Conservation (phyloP, 208 protist genomes). For the Trypanosoma theileri region DNA sequence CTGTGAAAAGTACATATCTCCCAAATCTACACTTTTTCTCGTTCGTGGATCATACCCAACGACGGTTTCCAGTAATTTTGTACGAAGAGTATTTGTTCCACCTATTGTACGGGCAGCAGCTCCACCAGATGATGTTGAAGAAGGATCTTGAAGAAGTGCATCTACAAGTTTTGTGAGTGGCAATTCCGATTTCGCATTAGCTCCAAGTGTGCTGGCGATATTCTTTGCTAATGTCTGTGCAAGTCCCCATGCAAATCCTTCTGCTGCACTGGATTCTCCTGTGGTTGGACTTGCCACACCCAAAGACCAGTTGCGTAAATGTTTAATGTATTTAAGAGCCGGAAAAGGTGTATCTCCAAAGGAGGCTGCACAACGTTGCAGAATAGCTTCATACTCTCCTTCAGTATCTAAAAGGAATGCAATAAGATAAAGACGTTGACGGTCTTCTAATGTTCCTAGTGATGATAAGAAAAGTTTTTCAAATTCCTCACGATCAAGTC, state of each 20-base stretch:
- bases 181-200: constrained; percentile 60
- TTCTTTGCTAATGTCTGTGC: constrained; percentile 87
- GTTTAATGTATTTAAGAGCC: constrained; percentile 75
- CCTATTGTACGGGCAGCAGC: constrained; percentile 10
- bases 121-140: constrained; percentile 9
- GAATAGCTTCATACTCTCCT: constrained; percentile 43
- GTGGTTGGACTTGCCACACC: constrained; percentile 12
- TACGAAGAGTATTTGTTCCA: constrained; percentile 22
- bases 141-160: constrained; percentile 76
- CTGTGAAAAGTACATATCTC: constrained; percentile 75
- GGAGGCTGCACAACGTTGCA: constrained; percentile 15
- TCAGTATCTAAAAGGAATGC: constrained; percentile 69
- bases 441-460: constrained; percentile 58
- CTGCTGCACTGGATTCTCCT: constrained; percentile 18
- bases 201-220: constrained; percentile 69
- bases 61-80: constrained; percentile 53
- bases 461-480: constrained; percentile 47
- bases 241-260: constrained; percentile 82
- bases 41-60: constrained; percentile 75
- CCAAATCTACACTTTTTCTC: constrained; percentile 57
- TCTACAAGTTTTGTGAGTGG: constrained; percentile 86
- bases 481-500: constrained; percentile 75
- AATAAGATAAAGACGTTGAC: constrained; percentile 80
- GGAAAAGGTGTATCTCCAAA: constrained; percentile 45
- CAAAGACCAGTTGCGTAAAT: constrained; percentile 75